Conservation (phyloP, 169 alveolate species). For the Plasmodium knowlesi region DNA sequence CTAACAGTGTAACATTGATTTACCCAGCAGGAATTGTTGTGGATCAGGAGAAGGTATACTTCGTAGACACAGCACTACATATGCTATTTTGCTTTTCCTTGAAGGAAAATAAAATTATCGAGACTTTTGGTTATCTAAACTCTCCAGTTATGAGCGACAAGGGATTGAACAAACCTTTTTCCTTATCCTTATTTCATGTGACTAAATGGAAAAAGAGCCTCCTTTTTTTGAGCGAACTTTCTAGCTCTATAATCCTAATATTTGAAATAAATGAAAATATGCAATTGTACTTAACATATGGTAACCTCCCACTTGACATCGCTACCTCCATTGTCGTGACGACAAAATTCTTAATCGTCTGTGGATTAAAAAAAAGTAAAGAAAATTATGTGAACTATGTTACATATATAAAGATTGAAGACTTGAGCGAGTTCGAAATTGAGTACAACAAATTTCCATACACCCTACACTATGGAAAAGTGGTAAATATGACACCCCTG, state of each 20-base stretch:
- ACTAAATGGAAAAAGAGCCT: slow-evolving; percentile 21
- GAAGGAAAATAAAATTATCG: background rate
- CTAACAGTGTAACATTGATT: slow-evolving; percentile 7
- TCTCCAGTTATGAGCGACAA: slow-evolving; percentile 27
- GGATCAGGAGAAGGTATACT: slow-evolving; percentile 8
- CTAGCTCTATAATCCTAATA: slow-evolving; percentile 52
- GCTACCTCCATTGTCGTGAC: slow-evolving; percentile 22
- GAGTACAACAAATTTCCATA: slow-evolving; percentile 23
- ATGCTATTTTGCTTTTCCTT: slow-evolving; percentile 21
- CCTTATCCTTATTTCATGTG: slow-evolving; percentile 23
- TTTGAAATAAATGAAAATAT: slow-evolving; percentile 33
- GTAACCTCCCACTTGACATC: slow-evolving; percentile 10
- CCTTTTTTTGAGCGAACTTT: slow-evolving; percentile 69
- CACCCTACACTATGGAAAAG: slow-evolving; percentile 7
- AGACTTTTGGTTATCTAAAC: slow-evolving; percentile 62
- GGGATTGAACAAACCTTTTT: slow-evolving; percentile 59
- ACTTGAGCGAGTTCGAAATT: slow-evolving; percentile 22
- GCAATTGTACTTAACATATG: slow-evolving; percentile 30
- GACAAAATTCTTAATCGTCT: slow-evolving; percentile 25
- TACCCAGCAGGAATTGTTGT: slow-evolving; percentile 72
- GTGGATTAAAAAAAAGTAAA: slow-evolving; percentile 34
- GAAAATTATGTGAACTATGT: slow-evolving; percentile 42
- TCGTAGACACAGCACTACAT: slow-evolving; percentile 56
- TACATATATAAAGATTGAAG: slow-evolving; percentile 50
- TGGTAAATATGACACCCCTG: slow-evolving; percentile 4